Conservation (phyloP, 495 filamentous ascomycete genomes). For the Penicillium malachiteum region DNA sequence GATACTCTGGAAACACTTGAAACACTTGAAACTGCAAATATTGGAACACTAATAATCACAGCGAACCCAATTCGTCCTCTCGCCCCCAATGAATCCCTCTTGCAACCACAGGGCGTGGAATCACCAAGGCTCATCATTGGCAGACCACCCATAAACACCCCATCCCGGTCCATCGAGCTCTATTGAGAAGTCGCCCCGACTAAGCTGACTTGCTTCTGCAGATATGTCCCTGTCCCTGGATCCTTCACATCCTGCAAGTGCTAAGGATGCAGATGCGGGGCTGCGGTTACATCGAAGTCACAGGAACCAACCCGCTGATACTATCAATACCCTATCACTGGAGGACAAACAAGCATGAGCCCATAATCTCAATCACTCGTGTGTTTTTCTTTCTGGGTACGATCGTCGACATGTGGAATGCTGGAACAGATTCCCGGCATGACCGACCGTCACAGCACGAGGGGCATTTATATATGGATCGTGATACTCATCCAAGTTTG, state of each 20-base stretch:
- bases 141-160: no score
- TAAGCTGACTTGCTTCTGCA: background rate
- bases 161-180: no score
- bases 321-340: constrained; percentile 13
- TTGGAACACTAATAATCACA: background rate
- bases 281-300: constrained; percentile 24
- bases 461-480: constrained; percentile 7
- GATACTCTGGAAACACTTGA: no score
- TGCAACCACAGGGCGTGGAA: no score
- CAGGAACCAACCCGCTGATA: background rate
- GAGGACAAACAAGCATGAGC: constrained; percentile 11
- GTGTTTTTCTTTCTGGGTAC: constrained; percentile 9
- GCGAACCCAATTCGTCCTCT: background rate
- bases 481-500: background rate
- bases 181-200: background rate
- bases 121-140: background rate
- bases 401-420: constrained; percentile 26
- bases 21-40: no score
- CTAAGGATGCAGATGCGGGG: constrained; percentile 9
- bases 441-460: background rate
- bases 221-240: background rate
- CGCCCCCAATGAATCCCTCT: background rate
- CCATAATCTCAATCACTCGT: constrained; percentile 7
- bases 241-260: background rate
- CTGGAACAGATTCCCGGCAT: constrained; percentile 4